Conservation (phyloP, 495 filamentous ascomycete species). For the Coniosporium apollinis region DNA sequence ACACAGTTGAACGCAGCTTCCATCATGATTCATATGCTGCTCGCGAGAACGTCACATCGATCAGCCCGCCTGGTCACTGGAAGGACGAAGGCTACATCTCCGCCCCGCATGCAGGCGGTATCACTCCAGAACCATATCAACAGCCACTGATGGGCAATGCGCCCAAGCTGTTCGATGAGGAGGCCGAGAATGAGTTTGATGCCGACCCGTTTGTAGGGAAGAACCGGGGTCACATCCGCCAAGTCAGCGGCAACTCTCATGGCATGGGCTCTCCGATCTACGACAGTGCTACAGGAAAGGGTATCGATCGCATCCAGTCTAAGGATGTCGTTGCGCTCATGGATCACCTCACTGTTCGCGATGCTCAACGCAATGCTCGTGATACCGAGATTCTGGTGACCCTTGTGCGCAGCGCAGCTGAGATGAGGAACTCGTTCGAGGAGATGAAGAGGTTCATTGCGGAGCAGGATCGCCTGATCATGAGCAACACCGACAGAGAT, state of each 20-base stretch:
- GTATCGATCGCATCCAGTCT: conserved; percentile 84
- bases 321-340: conserved; percentile 96
- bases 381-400: conserved; percentile 96
- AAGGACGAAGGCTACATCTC: conserved; percentile 87
- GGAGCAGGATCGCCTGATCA: conserved; percentile 69
- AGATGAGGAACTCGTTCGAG: conserved; percentile 95
- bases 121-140: conserved; percentile 11
- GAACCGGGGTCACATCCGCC: conserved; percentile 41
- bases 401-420: conserved; percentile 79
- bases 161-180: conserved; percentile 38
- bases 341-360: conserved; percentile 95
- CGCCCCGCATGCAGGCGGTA: conserved; percentile 40
- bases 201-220: conserved; percentile 36
- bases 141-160: conserved; percentile 35
- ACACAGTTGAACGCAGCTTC: conserved; percentile 24
- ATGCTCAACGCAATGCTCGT: conserved; percentile 88
- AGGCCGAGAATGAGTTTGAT: conserved; percentile 31
- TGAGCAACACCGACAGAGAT: conserved; percentile 67
- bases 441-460: conserved; percentile 87
- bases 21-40: conserved; percentile 9
- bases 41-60: conserved; percentile 10
- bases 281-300: conserved; percentile 74
- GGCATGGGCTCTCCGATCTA: conserved; percentile 79
- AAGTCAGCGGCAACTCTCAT: conserved; percentile 81
- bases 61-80: conserved; percentile 29